phyloP scores from a whole-genome alignment of 331 rosid species.

The Pyracantha coccinea region DNA sequence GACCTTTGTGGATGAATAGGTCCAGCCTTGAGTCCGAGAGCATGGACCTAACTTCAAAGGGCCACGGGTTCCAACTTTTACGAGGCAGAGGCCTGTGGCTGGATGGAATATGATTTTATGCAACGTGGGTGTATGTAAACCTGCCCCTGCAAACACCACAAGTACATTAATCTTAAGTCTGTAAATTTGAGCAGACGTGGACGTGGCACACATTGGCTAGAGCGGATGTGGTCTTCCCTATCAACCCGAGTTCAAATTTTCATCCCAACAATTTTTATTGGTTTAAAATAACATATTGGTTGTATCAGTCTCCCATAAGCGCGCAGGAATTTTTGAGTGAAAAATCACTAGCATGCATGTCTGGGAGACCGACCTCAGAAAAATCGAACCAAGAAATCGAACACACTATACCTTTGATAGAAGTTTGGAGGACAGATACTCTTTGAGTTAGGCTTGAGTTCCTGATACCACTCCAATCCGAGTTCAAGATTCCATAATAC shows the following conservation, averaged over 20 bases:
- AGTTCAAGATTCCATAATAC: constrained; percentile 46
- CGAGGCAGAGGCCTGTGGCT: constrained; percentile 58
- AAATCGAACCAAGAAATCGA: background rate
- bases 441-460: constrained; percentile 45
- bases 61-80: constrained; percentile 26
- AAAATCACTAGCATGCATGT: background rate
- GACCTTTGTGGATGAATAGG: constrained; percentile 48
- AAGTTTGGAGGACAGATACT: constrained; percentile 55
- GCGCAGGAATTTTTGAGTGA: background rate
- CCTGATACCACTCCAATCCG: constrained; percentile 52
- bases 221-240: background rate
- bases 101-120: constrained; percentile 76
- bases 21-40: constrained; percentile 49
- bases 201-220: background rate
- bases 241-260: background rate
- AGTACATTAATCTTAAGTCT: background rate
- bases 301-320: background rate
- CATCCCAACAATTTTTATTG: background rate
- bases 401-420: constrained; percentile 55
- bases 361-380: background rate
- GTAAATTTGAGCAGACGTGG: background rate
- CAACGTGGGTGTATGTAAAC: constrained; percentile 21
- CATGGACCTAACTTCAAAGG: constrained; percentile 65
- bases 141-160: constrained; percentile 60
- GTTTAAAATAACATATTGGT: background rate